Conservation (phyloP, 768 basidiomycete species). For the Podaxis sp. region DNA sequence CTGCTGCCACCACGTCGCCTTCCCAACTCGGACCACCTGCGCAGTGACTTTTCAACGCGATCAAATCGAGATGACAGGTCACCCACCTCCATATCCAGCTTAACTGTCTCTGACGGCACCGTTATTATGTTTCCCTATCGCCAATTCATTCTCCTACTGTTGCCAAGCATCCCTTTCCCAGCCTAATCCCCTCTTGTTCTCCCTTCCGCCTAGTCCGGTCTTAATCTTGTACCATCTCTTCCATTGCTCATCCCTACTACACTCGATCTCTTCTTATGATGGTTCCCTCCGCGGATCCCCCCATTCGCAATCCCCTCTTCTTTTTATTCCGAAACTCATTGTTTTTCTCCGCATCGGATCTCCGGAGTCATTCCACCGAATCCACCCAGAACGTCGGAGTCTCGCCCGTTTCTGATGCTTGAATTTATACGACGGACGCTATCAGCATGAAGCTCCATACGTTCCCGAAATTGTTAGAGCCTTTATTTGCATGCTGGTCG, state of each 20-base stretch:
- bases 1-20: slow-evolving; percentile 8
- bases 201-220: slow-evolving; percentile 10
- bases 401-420: not conserved
- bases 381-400: not conserved
- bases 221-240: not conserved
- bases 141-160: slow-evolving; percentile 9
- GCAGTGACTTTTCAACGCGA: not conserved
- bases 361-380: slow-evolving; percentile 1
- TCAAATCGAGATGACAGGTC: slow-evolving; percentile 12
- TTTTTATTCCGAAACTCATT: not conserved
- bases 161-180: slow-evolving; percentile 7
- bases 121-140: slow-evolving; percentile 8
- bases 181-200: slow-evolving; percentile 11
- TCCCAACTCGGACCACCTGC: slow-evolving; percentile 11
- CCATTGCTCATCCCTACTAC: not conserved
- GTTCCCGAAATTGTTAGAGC: not conserved
- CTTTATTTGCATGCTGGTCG: not conserved
- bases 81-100: slow-evolving; percentile 8
- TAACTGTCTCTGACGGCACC: slow-evolving; percentile 14
- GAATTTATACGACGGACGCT: not conserved
- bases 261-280: not conserved
- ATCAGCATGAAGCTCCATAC: not conserved
- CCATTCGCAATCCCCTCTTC: not conserved
- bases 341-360: not conserved
- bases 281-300: not conserved